Conservation (phyloP, 495 filamentous ascomycete species). For the Daldinia decipiens region DNA sequence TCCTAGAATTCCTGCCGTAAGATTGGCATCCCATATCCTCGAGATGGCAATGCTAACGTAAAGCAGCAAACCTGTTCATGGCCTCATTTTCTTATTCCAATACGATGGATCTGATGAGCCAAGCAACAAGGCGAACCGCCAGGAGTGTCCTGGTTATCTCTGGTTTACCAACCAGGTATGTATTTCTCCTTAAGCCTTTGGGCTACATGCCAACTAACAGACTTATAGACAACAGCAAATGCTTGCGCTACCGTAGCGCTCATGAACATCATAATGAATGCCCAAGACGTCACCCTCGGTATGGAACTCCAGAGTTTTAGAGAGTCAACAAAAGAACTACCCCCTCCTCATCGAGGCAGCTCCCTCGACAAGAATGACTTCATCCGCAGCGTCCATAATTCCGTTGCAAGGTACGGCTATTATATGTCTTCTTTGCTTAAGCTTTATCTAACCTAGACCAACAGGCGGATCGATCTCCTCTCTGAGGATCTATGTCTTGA, state of each 20-base stretch:
- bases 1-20: slow-evolving; percentile 72
- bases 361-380: slow-evolving; percentile 77
- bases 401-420: slow-evolving; percentile 76
- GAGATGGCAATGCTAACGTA: slow-evolving; percentile 2
- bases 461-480: slow-evolving; percentile 79
- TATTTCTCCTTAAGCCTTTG: background rate
- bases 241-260: slow-evolving; percentile 90
- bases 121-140: slow-evolving; percentile 40
- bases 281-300: slow-evolving; percentile 68
- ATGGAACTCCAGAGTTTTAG: slow-evolving; percentile 74
- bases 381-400: slow-evolving; percentile 85
- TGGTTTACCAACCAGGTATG: slow-evolving; percentile 96
- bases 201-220: slow-evolving; percentile 8
- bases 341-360: slow-evolving; percentile 78
- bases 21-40: slow-evolving; percentile 25
- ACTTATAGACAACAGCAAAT: slow-evolving; percentile 73
- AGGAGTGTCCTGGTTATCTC: slow-evolving; percentile 69
- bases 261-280: slow-evolving; percentile 91
- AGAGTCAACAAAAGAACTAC: slow-evolving; percentile 71
- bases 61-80: slow-evolving; percentile 75
- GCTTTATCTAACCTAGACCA: background rate
- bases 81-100: slow-evolving; percentile 84
- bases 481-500: slow-evolving; percentile 76
- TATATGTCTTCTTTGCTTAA: background rate
- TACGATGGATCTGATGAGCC: slow-evolving; percentile 66